Evolutionary conservation across 2,329 filamentous ascomycete genomes (phyloP), one percentile per base, ranked within the genome.

Genomic region (Pseudogymnoascus sp.): DNA sequence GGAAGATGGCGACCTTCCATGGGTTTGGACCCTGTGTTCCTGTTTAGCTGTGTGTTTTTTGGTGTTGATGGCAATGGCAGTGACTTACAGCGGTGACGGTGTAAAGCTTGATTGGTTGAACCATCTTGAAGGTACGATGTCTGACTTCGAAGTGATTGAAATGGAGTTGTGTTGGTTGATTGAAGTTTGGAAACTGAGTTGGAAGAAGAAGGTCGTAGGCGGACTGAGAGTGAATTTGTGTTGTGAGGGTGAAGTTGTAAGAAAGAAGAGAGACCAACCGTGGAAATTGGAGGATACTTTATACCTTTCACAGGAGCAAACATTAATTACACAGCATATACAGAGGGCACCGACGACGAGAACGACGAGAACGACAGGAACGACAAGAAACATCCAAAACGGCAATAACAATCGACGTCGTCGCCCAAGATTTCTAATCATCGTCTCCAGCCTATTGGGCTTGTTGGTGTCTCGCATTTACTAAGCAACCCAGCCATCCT

Each of bases 1-100:
- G 71, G 41, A 81, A 62, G 60, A 80, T 75, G 62, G 72, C 71
- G 9, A 81, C 75, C 68, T 80, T 80, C 7, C 58, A 62, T 22
- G 63, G 38, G 28, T 66, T 67, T 49, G 63, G 59, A n/a, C 49
- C 49, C 49, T 55, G 49, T 33, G 49, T 33, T 55, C 16, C 1
- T 55, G 49, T 33, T 55, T 8, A 55, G 16, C 28, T 30, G 45
- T 55, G 25, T 12, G 5, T 16, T 9, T 30, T 33, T 55, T 55
- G 49, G 28, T 22, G 28, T 55, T 12, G 28, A 33, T 8, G n/a
- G 1, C 28, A 8, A 19, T 12, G 28, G 28, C 1, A 55, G 3
- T 33, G 9, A 22, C 49, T 55, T 55, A 55, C 49, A 9, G n/a
- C 28, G 28, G 49, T n/a, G 49, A 55, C 49, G 5, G 49, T 55